Evolutionary conservation across 331 rosid species (phyloP), one percentile per base, ranked within the genome.

Genomic region (Phaseolus coccineus): DNA sequence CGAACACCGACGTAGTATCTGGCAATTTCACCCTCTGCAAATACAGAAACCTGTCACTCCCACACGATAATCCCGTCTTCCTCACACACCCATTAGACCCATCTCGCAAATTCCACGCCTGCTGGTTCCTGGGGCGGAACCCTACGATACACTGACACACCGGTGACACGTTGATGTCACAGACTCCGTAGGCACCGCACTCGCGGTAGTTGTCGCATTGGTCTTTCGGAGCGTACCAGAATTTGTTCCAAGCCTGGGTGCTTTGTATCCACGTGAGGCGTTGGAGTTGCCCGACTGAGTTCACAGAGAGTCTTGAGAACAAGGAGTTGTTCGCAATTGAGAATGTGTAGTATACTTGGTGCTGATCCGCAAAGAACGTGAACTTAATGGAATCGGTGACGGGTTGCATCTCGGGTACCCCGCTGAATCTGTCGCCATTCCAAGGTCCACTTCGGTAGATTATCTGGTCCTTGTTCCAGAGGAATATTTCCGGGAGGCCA

Each of bases 381-480:
- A 82, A 84, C 0, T 77, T 47, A 3, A 94, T 73, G 2, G 88
- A 77, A 27, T 71, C 74, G 0, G 79, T 42, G 0, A 64, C 16
- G 0, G 86, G 85, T 4, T 73, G 66, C 98, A 94, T 94, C 79
- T 90, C 97, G 0, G 98, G 98, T 0, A 94, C 94, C 3, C 98
- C 97, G 0, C 89, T 85, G 85, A 92, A 94, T 28, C 95, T 84
- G 2, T 10, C 5, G 2, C 98, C 97, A 6, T 86, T 92, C 98
- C 98, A 94, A 0, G 97, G 91, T 27, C 97, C 91, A 46, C 89
- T 92, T 19, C 96, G 75, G 47, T 88, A 92, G 0, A 8, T 2
- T 30, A 5, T 51, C 0, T 5, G 5, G 5, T 61, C 48, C 19
- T 83, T 82, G 28, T 69, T 15, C 77, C 69, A 28, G 5, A 92